Evolutionary conservation across 208 protist genomes (phyloP).

Genomic region (Acanthamoeba triangularis): DNA sequence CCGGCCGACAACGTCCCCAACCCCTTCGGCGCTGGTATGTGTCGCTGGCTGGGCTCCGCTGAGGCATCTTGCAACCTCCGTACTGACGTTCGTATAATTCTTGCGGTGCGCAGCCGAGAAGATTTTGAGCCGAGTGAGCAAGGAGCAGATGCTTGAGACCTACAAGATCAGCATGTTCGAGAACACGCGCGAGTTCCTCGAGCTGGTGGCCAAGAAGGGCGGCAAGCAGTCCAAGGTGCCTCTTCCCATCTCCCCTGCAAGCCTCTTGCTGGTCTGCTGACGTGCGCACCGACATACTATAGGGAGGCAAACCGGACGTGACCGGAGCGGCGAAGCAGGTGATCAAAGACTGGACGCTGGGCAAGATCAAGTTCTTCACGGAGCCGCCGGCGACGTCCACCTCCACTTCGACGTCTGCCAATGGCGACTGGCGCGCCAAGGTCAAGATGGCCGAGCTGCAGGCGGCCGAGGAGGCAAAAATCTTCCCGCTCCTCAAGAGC

Average conservation of each 20-base stretch:
- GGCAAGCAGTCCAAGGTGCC: not conserved
- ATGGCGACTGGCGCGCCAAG: not conserved
- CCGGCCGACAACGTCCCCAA: conserved; percentile 16
- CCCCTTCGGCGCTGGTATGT: not conserved
- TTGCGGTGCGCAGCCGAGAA: not conserved
- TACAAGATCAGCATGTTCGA: conserved; percentile 54
- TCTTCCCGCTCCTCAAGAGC: conserved; percentile 6
- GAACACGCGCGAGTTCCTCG: conserved; percentile 2
- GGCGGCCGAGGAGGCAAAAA: not conserved
- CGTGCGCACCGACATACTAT: not conserved
- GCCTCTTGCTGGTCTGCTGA: not conserved
- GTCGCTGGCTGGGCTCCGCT: not conserved
- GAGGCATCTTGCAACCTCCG: no score
- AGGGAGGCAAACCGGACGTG: conserved; percentile 34
- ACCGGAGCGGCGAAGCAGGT: conserved; percentile 10
- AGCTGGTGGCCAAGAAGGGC: conserved; percentile 26
- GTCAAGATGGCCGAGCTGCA: conserved; percentile 13
- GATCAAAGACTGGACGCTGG: conserved; percentile 16
- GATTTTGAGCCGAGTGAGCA: conserved; percentile 29
- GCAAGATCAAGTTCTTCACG: conserved; percentile 50
- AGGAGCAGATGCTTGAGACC: conserved; percentile 38
- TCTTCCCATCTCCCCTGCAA: not conserved
- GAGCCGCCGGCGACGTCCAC: not conserved
- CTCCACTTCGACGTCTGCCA: not conserved
- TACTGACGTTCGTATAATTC: not conserved